Evolutionary conservation across 345 rosid genomes (phyloP), one percentile per base, ranked within the genome.

Genomic region (Gossypium turneri): DNA sequence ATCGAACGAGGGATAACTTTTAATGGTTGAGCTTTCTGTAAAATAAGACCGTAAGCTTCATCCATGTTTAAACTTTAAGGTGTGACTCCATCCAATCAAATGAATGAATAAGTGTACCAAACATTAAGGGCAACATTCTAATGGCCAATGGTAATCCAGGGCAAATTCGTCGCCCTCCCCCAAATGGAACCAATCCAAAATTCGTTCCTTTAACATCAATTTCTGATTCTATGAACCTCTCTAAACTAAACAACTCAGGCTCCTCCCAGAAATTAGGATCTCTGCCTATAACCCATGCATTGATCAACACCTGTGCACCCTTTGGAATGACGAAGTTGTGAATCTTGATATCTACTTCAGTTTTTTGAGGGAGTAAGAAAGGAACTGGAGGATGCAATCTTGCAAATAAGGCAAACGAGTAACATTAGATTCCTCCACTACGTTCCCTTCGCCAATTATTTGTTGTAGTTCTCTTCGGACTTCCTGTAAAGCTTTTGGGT

Each of bases 81-180:
- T 9, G 45, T 34, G 9, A 73, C 19, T 12, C 80, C 79, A 34
- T 50, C 87, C 85, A 80, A 17, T 79, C 74, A 48, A 76, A 84
- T 4, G 64, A 68, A 27, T 67, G 67, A 4, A 84, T 7, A n/a
- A 86, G 81, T 41, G 83, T 78, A 63, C 81, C 91, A 81, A 90
- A 75, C 82, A 86, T 79, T 3, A 83, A 47, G 47, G 73, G 79
- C 53, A 88, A 22, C 75, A 72, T 81, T 29, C 77, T 82, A 12
- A 56, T 7, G 7, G 80, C 91, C 66, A 88, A 43, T 3, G 83
- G 80, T 72, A 87, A 65, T 15, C 87, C 83, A 0, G 86, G 86
- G 20, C 85, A 86, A 11, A 82, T 84, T 55, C 87, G 57, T 48
- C 57, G 57, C 7, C 72, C 72, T 2, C 7, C 72, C 1, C 72